Percentiles rank a stretch among this genome's conserved stretches.
phyloP scores from a whole-genome alignment of 1,139 yeast genomes.

The Geotrichum phurueaensis region DNA sequence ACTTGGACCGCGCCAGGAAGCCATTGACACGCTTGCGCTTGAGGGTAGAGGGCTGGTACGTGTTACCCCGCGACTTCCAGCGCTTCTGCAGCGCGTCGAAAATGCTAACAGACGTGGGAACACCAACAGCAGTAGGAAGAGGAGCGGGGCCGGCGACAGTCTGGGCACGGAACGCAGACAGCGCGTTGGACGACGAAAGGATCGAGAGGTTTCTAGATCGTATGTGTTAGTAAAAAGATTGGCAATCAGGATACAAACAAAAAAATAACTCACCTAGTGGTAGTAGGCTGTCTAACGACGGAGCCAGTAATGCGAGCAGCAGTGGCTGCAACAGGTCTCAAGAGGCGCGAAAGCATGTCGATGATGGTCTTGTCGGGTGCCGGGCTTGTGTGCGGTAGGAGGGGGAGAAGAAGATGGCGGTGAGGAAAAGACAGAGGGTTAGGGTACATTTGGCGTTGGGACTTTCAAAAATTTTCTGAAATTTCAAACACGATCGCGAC shows the following conservation, averaged over 20 bases:
- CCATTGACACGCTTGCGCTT: slow-evolving; percentile 89
- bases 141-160: slow-evolving; percentile 17
- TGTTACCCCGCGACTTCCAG: slow-evolving; percentile 87
- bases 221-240: background rate
- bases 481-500: background rate
- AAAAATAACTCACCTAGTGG: background rate
- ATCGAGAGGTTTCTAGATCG: slow-evolving; percentile 19
- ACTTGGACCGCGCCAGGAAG: slow-evolving; percentile 77
- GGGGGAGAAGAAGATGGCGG: background rate
- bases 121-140: slow-evolving; percentile 10
- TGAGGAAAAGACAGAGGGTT: background rate
- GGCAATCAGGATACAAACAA: background rate
- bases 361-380: background rate
- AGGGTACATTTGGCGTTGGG: background rate
- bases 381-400: background rate
- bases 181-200: slow-evolving; percentile 20
- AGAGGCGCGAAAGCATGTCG: background rate
- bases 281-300: background rate
- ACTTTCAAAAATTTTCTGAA: background rate
- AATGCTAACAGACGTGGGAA: slow-evolving; percentile 21
- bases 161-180: slow-evolving; percentile 19
- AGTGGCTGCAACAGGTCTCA: background rate
- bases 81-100: slow-evolving; percentile 43
- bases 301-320: background rate
- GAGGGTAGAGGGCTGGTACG: slow-evolving; percentile 87